A percentile compares a stretch with the other conserved stretches of the same genome.
Evolutionary conservation across 106 monocot species (phyloP).

Genomic region (Vanilla planifolia): DNA sequence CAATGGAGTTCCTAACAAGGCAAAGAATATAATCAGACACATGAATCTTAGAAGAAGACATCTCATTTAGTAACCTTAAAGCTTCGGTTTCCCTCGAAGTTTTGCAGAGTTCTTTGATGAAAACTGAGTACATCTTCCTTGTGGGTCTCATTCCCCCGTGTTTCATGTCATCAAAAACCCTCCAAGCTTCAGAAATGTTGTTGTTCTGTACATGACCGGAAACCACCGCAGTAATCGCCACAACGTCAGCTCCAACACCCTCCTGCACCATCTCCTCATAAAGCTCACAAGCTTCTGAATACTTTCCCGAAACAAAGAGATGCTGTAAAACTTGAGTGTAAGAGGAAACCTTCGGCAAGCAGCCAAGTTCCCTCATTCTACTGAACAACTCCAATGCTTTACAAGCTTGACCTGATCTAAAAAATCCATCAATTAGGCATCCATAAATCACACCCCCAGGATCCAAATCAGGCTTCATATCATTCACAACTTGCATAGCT

Average conservation of each 20-base stretch:
- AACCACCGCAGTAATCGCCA: slow-evolving; percentile 53
- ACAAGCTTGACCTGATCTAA: slow-evolving; percentile 28
- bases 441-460: slow-evolving; percentile 28
- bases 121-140: slow-evolving; percentile 51
- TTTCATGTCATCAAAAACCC: slow-evolving; percentile 43
- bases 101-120: slow-evolving; percentile 78
- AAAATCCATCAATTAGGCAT: slow-evolving; percentile 53
- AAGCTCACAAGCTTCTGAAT: slow-evolving; percentile 50
- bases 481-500: slow-evolving; percentile 42
- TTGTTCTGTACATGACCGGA: slow-evolving; percentile 50
- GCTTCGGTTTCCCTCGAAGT: slow-evolving; percentile 52
- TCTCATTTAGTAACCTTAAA: slow-evolving; percentile 49
- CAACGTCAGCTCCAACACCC: slow-evolving; percentile 48
- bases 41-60: slow-evolving; percentile 41
- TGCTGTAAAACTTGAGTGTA: slow-evolving; percentile 71
- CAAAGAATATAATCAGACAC: slow-evolving; percentile 19
- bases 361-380: slow-evolving; percentile 27
- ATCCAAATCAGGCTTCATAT: slow-evolving; percentile 20
- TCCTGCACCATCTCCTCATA: slow-evolving; percentile 55
- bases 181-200: slow-evolving; percentile 56
- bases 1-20: slow-evolving; percentile 35
- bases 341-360: slow-evolving; percentile 33
- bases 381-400: slow-evolving; percentile 42
- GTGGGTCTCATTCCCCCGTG: slow-evolving; percentile 29
- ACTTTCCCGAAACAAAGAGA: slow-evolving; percentile 40